These are phyloP conservation scores for Inga laurina DNA, from an alignment of 306 rosid genomes.

Conservation along the genomic window DNA sequence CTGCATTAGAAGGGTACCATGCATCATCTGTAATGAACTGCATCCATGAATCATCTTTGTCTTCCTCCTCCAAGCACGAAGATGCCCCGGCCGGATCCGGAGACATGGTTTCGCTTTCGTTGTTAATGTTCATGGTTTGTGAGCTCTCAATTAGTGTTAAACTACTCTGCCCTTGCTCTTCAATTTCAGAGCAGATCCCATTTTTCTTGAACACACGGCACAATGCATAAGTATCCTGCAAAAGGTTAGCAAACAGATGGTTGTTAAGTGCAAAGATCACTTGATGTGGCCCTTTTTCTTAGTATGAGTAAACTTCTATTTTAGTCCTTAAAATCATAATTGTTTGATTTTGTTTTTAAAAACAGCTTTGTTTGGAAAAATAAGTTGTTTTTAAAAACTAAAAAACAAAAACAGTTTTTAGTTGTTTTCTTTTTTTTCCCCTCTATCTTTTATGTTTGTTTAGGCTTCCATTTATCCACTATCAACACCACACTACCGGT, in stretches of 20 bases:
- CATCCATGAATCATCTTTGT: constrained; percentile 97
- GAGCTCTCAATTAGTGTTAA: constrained; percentile 55
- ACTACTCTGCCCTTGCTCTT: constrained; percentile 77
- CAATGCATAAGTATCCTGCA: constrained; percentile 95
- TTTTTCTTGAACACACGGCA: constrained; percentile 98
- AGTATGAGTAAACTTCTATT: background rate
- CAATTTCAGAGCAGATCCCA: constrained; percentile 85
- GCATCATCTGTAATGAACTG: constrained; percentile 93
- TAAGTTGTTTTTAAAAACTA: too few species aligned
- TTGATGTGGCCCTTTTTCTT: background rate
- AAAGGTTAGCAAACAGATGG: background rate
- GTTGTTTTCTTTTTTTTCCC: too few species aligned
- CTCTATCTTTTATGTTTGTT: too few species aligned
- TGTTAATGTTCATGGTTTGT: constrained; percentile 49
- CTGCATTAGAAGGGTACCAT: constrained; percentile 73
- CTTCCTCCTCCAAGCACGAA: constrained; percentile 78
- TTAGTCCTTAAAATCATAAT: background rate
- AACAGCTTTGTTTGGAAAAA: too few species aligned
- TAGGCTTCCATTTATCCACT: fast-evolving
- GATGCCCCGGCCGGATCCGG: constrained; percentile 76
- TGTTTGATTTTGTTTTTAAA: background rate
- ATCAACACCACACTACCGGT: too few species aligned
- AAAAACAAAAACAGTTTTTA: too few species aligned
- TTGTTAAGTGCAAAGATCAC: constrained; percentile 17
- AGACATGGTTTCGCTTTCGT: constrained; percentile 77